Conservation (phyloP, 805 yeast species). For the Cyberlindnera veronae region DNA sequence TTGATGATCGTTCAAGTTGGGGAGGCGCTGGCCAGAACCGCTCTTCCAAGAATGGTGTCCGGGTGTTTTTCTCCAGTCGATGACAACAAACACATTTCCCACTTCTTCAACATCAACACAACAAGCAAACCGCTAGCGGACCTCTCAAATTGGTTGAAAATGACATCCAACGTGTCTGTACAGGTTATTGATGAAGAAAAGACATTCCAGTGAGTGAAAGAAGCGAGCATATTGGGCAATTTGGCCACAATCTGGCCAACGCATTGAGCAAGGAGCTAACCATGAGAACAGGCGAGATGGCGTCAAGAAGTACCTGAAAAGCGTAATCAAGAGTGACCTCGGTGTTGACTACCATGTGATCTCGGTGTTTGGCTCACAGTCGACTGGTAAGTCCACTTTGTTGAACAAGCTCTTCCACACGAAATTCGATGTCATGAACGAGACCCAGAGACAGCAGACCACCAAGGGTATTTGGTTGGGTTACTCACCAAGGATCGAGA, state of each 20-base stretch:
- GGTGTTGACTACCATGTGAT: slow-evolving; percentile 84
- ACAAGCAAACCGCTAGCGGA: too few species aligned
- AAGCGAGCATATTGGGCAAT: too few species aligned
- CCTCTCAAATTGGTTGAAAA: not conserved
- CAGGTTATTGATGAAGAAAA: slow-evolving; percentile 55
- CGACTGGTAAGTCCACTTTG: slow-evolving; percentile 93
- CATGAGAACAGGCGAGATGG: slow-evolving; percentile 8
- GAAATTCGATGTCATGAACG: slow-evolving; percentile 90
- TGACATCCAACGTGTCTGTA: slow-evolving; percentile 32
- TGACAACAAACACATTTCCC: too few species aligned
- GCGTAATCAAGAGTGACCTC: slow-evolving; percentile 38
- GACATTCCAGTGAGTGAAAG: slow-evolving; percentile 34
- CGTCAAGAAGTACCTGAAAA: slow-evolving; percentile 26
- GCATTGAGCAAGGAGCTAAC: too few species aligned
- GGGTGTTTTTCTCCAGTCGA: not conserved
- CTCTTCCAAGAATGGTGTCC: not conserved
- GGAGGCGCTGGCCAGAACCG: too few species aligned
- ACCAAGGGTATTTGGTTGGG: slow-evolving; percentile 83
- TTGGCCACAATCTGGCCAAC: too few species aligned
- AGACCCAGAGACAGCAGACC: slow-evolving; percentile 80
- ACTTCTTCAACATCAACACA: too few species aligned
- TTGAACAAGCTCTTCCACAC: slow-evolving; percentile 85
- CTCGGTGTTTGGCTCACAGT: slow-evolving; percentile 95
- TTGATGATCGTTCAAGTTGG: too few species aligned
- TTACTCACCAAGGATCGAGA: slow-evolving; percentile 42